Conservation (phyloP, 2,329 filamentous ascomycete species). For the Botrytis squamosa region DNA sequence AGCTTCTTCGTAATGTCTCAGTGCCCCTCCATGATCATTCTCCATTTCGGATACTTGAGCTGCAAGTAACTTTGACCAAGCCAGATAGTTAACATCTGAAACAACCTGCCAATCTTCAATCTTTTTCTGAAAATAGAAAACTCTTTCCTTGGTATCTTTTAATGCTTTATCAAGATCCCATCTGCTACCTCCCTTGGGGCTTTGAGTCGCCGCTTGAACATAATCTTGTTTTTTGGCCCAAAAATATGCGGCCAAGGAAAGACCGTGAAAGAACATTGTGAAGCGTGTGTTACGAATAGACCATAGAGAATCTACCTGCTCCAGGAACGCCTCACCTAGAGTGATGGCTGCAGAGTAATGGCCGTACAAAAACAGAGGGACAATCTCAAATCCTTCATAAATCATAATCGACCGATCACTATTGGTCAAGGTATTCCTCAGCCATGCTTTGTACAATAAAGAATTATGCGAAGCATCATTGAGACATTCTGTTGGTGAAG, state of each 20-base stretch:
- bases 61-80: slow-evolving; percentile 66
- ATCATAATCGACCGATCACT: slow-evolving; percentile 63
- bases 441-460: slow-evolving; percentile 58
- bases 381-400: slow-evolving; percentile 66
- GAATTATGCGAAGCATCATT: slow-evolving; percentile 66
- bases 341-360: slow-evolving; percentile 60
- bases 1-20: slow-evolving; percentile 66
- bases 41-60: slow-evolving; percentile 67
- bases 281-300: slow-evolving; percentile 58
- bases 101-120: slow-evolving; percentile 64
- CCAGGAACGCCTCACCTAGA: slow-evolving; percentile 51
- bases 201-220: slow-evolving; percentile 25
- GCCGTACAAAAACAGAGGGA: slow-evolving; percentile 62
- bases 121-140: slow-evolving; percentile 56
- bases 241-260: slow-evolving; percentile 54
- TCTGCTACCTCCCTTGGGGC: slow-evolving; percentile 44
- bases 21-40: slow-evolving; percentile 55
- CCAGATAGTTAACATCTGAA: slow-evolving; percentile 68
- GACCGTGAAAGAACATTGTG: slow-evolving; percentile 59
- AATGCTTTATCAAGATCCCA: slow-evolving; percentile 47
- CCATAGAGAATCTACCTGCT: slow-evolving; percentile 53
- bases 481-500: slow-evolving; percentile 53
- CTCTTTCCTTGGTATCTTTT: slow-evolving; percentile 50
- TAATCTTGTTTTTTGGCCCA: slow-evolving; percentile 37
- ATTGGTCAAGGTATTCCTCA: slow-evolving; percentile 49